These are phyloP conservation scores for Oryza punctata DNA, from an alignment of 176 grass and related monocot species.

Conservation along the genomic window DNA sequence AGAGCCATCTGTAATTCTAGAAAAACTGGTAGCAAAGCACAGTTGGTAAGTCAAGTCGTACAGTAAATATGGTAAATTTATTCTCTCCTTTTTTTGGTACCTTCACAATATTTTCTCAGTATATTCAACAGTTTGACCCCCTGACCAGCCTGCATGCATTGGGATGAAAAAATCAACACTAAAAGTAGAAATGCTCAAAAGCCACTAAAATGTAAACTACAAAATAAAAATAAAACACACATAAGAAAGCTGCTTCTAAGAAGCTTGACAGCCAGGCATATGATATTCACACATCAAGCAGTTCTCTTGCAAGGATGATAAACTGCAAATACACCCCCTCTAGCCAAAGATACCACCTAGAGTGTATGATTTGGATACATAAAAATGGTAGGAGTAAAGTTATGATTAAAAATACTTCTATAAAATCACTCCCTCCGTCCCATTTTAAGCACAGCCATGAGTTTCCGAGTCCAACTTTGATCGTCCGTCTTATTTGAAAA, in stretches of 20 bases:
- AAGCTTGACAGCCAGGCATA: not conserved
- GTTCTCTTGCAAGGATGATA: slow-evolving; percentile 25
- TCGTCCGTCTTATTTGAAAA: too few relatives aligned
- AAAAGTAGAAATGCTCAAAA: slow-evolving; percentile 2
- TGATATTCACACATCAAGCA: not conserved
- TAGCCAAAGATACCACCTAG: too few relatives aligned
- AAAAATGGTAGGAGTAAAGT: not conserved
- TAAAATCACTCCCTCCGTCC: too few relatives aligned
- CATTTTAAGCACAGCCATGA: too few relatives aligned
- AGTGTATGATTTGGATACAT: not conserved
- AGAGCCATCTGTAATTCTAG: not conserved
- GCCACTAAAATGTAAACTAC: not conserved
- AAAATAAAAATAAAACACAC: not conserved
- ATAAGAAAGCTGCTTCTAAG: slow-evolving; percentile 9
- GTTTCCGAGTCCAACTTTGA: too few relatives aligned
- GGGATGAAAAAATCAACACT: slow-evolving; percentile 4
- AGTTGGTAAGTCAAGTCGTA: not conserved
- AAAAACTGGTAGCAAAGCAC: slow-evolving; percentile 12
- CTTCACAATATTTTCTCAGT: slow-evolving; percentile 98
- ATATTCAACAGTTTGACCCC: slow-evolving; percentile 88
- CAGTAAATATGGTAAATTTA: slow-evolving; percentile 15
- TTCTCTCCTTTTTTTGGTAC: slow-evolving; percentile 36
- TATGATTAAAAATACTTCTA: not conserved
- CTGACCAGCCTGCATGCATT: slow-evolving; percentile 65
- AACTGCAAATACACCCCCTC: not conserved